Percentiles rank a stretch among this genome's conserved stretches.
phyloP scores from a whole-genome alignment of 768 basidiomycete genomes.

The Auriculariales sp. region DNA sequence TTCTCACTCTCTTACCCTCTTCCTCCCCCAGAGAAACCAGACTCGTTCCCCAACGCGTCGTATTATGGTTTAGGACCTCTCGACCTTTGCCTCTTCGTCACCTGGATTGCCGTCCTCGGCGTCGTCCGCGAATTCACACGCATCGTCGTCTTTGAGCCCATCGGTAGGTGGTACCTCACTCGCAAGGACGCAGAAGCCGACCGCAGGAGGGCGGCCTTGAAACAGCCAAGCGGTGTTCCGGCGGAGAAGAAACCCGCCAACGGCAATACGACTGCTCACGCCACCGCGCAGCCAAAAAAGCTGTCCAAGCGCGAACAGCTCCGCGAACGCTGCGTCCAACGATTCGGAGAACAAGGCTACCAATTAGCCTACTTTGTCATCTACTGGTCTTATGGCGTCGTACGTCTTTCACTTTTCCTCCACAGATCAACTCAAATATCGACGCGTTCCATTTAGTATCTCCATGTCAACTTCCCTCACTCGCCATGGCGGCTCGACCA shows the following conservation, averaged over 20 bases:
- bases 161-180: conserved; percentile 61
- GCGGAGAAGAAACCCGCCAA: not conserved
- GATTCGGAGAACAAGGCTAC: conserved; percentile 97
- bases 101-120: conserved; percentile 81
- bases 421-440: conserved; percentile 8
- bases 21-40: conserved; percentile 36
- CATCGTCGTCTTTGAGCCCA: conserved; percentile 60
- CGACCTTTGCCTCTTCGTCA: conserved; percentile 68
- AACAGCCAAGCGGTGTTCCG: conserved; percentile 5
- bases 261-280: not conserved
- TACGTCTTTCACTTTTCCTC: conserved; percentile 33
- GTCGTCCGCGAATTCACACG: conserved; percentile 67
- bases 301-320: conserved; percentile 37
- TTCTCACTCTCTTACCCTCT: conserved; percentile 60
- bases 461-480: conserved; percentile 61
- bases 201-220: conserved; percentile 11
- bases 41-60: conserved; percentile 55
- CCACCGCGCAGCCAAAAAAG: not conserved
- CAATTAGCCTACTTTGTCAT: conserved; percentile 63
- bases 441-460: conserved; percentile 40
- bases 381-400: conserved; percentile 68
- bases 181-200: conserved; percentile 28
- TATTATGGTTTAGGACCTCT: conserved; percentile 62
- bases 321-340: conserved; percentile 55
- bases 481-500: conserved; percentile 43